Evolutionary conservation across 1,284 basidiomycete species (phyloP).

Genomic region (Rhodotorula glutinis): DNA sequence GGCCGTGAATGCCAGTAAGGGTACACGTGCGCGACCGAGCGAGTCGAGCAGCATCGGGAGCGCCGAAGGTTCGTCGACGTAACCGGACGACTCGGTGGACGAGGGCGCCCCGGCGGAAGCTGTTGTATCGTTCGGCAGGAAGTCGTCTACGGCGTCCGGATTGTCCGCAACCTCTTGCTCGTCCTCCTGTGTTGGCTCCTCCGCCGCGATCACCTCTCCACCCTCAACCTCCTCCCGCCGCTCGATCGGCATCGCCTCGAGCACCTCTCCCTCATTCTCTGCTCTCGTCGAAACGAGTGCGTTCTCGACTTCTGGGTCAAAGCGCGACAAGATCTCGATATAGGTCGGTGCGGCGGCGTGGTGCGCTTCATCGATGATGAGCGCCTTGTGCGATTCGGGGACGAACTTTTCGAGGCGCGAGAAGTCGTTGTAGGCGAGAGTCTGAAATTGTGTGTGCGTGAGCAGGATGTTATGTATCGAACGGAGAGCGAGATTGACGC

Average conservation of each 20-base stretch:
- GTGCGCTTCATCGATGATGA: slow-evolving; percentile 92
- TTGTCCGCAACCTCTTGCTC: neutral
- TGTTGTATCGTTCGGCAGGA: neutral
- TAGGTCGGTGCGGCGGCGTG: slow-evolving; percentile 90
- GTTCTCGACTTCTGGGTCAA: slow-evolving; percentile 54
- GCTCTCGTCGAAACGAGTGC: neutral
- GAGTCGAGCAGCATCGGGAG: slow-evolving; percentile 8
- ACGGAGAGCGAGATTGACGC: neutral
- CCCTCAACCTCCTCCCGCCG: neutral
- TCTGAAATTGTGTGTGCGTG: slow-evolving; percentile 5
- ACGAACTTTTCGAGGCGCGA: slow-evolving; percentile 73
- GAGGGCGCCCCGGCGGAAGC: neutral
- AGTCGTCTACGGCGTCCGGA: neutral
- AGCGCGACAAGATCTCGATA: slow-evolving; percentile 70
- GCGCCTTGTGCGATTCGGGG: slow-evolving; percentile 66
- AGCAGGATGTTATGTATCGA: too few relatives aligned
- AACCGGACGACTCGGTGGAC: neutral
- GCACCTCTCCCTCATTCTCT: neutral
- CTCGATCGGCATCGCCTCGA: slow-evolving; percentile 1
- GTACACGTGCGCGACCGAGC: slow-evolving; percentile 54
- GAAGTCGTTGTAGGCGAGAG: slow-evolving; percentile 8
- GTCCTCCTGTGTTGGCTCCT: neutral
- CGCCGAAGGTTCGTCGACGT: slow-evolving; percentile 41
- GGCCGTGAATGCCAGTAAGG: slow-evolving; percentile 91
- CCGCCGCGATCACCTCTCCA: neutral